These are phyloP conservation scores for Hyparrhenia diplandra DNA, from an alignment of 176 grass and related monocot species.

Conservation along the genomic window DNA sequence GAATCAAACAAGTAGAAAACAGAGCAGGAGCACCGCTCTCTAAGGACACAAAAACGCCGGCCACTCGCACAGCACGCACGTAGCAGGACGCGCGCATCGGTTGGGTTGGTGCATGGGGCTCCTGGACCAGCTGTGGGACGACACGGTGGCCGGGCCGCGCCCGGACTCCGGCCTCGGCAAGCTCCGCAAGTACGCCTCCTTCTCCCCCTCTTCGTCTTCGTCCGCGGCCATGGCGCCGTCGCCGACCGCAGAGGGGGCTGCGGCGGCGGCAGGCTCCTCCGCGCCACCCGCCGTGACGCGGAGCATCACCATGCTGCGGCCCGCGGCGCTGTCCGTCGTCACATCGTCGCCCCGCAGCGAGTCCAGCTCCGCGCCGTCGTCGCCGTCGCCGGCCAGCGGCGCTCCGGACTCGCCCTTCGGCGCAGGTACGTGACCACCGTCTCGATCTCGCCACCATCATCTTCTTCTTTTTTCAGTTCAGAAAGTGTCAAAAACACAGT, in stretches of 20 bases:
- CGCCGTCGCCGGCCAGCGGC: conserved; percentile 60
- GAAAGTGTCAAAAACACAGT: too few species aligned
- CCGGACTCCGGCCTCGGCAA: conserved; percentile 85
- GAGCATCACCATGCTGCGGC: conserved; percentile 75
- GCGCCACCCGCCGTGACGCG: conserved; percentile 42
- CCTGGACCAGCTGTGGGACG: conserved; percentile 95
- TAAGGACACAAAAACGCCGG: not conserved
- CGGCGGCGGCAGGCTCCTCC: not conserved
- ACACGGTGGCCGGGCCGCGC: conserved; percentile 78
- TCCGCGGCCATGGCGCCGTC: not conserved
- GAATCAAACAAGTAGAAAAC: not conserved
- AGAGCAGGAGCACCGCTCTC: not conserved
- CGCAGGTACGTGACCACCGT: conserved; percentile 29
- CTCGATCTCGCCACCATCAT: not conserved
- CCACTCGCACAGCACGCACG: not conserved
- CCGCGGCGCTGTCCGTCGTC: conserved; percentile 36
- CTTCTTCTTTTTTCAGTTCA: not conserved
- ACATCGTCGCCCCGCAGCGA: conserved; percentile 41
- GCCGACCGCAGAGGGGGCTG: not conserved
- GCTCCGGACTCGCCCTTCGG: conserved; percentile 53
- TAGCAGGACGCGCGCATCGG: not conserved
- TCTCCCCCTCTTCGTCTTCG: conserved; percentile 18
- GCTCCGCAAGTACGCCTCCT: conserved; percentile 77
- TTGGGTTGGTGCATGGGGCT: conserved; percentile 50
- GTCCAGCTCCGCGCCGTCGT: conserved; percentile 54